Base-by-base conservation (phyloP, 768 basidiomycete genomes). In the Hygrophoropsis aurantiaca region DNA sequence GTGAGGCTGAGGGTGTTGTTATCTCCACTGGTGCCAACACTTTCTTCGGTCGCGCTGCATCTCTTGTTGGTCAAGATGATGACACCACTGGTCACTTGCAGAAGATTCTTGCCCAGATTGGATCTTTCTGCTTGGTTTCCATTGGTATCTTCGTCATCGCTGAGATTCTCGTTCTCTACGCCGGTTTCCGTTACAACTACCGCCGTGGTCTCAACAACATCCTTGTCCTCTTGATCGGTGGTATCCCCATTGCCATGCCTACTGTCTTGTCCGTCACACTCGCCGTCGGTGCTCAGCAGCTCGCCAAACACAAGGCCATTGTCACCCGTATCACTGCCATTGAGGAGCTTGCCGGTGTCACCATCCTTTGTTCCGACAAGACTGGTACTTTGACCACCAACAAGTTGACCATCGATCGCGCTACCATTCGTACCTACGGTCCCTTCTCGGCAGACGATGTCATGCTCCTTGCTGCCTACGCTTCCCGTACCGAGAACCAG, bases 171-270 rank as follows among this genome's bases (percentile, higher is more conserved):
- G 83, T 90, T 53, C 81, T 98, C 49, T 98, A 97, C 69, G 86
- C 94, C 41, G 88, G 84, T 34, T 97, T 93, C 88, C 78, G 74
- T 47, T 97, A 90, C 78, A 69, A 61, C 41, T 98, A 98, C 75
- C 90, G 95, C 60, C 85, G 85, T 51, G 95, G 94, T 74, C 86
- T 97, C 58, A 84, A 98, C 80, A 89, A 94, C 78, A 94, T 97
- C 72, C 83, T 98, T 26, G 95, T 97, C 55, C 90, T 98, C 67
- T 80, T 98, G 81, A 98, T 98, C 71, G 95, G 95, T 78, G 95
- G 95, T 77, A 98, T 98, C 64, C 95, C 95, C 61, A 98, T 97
- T 71, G 95, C 95, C 67, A 98, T 98, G 95, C 95, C 95, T 57
- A 98, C 95, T 50, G 94, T 97, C 55, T 73, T 98, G 50, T 97